Percentiles rank a stretch among this genome's conserved stretches.
Evolutionary conservation across 805 yeast species (phyloP).

Genomic region (Tetrapisispora arboricola): DNA sequence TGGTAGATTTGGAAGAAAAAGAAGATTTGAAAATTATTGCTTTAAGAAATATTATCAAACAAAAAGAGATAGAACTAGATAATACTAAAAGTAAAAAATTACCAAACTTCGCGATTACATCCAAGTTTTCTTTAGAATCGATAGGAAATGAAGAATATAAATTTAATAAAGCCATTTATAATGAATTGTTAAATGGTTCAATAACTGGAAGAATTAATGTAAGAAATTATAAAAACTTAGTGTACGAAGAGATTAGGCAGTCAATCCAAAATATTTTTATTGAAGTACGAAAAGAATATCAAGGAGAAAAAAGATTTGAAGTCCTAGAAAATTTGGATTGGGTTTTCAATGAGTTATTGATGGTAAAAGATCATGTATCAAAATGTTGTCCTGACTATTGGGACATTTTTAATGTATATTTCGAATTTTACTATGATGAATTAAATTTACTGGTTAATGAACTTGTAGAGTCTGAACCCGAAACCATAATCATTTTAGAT

Average conservation of each 20-base stretch:
- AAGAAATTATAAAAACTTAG: constrained; percentile 53
- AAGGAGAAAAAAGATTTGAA: constrained; percentile 39
- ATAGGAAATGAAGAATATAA: constrained; percentile 18
- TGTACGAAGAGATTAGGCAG: constrained; percentile 46
- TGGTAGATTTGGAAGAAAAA: constrained; percentile 69
- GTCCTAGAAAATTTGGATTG: constrained; percentile 68
- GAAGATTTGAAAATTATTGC: constrained; percentile 55
- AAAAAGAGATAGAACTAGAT: constrained; percentile 24
- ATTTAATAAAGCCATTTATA: constrained; percentile 26
- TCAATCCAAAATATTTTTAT: constrained; percentile 59
- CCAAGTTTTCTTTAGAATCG: constrained; percentile 11
- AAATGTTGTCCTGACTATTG: constrained; percentile 62
- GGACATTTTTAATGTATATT: constrained; percentile 56
- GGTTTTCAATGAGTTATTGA: constrained; percentile 69
- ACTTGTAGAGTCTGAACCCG: constrained; percentile 62
- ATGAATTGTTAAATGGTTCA: constrained; percentile 34
- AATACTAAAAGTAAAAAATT: constrained; percentile 21
- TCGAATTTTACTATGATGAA: constrained; percentile 56
- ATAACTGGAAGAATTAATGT: constrained; percentile 35
- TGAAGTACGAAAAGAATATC: constrained; percentile 42
- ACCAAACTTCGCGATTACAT: constrained; percentile 13
- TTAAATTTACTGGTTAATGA: constrained; percentile 54
- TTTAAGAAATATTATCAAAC: constrained; percentile 25
- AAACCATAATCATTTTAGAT: constrained; percentile 61
- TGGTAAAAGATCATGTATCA: constrained; percentile 49